Percentiles rank a stretch among this genome's conserved stretches.
Evolutionary conservation across 257 asterid species (phyloP).

Genomic region (Eustoma russellianum): DNA sequence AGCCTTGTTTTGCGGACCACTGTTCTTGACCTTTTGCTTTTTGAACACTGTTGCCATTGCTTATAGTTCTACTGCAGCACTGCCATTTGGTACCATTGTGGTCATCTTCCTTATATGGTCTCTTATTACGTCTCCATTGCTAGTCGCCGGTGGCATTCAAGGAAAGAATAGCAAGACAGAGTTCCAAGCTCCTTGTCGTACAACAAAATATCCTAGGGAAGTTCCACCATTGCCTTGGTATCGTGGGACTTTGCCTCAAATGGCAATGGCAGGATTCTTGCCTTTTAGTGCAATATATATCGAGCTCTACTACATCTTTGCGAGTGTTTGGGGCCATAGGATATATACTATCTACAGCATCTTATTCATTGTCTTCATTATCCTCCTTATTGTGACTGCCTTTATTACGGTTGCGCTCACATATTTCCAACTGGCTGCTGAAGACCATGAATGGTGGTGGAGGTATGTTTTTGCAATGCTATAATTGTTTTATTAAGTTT

Average conservation of each 20-base stretch:
- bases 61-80: constrained; percentile 80
- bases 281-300: constrained; percentile 91
- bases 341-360: constrained; percentile 86
- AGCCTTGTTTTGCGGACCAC: constrained; percentile 72
- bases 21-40: constrained; percentile 66
- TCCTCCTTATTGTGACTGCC: constrained; percentile 80
- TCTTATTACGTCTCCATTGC: constrained; percentile 70
- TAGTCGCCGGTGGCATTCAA: constrained; percentile 78
- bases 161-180: constrained; percentile 84
- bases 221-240: constrained; percentile 82
- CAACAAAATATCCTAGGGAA: constrained; percentile 82
- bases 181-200: constrained; percentile 82
- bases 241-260: constrained; percentile 72
- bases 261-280: constrained; percentile 95
- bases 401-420: constrained; percentile 84
- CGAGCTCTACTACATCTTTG: constrained; percentile 86
- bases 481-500: too few relatives aligned
- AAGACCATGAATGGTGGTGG: constrained; percentile 99
- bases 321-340: constrained; percentile 94
- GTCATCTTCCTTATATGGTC: constrained; percentile 84
- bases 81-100: constrained; percentile 82
- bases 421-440: constrained; percentile 89
- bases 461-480: constrained; percentile 36
- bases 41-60: constrained; percentile 79
- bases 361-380: constrained; percentile 75